phyloP scores from a whole-genome alignment of 1,139 yeast species.

The Geotrichum klebahnii region DNA sequence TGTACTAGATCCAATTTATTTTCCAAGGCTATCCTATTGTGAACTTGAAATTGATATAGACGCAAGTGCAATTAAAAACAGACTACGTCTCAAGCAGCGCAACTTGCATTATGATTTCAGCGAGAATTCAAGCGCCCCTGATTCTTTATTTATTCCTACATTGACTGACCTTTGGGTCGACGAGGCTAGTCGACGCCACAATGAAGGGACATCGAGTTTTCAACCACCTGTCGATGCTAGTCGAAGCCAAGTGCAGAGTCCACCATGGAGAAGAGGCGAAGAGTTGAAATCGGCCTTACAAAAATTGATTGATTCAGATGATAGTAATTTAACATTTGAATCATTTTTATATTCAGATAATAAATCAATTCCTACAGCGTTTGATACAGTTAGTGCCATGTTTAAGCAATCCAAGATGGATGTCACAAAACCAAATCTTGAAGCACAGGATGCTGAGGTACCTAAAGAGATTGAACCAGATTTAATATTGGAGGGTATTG shows the following conservation, averaged over 20 bases:
- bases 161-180: conserved; percentile 60
- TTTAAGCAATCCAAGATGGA: conserved; percentile 16
- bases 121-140: conserved; percentile 36
- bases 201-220: conserved; percentile 41
- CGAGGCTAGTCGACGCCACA: conserved; percentile 51
- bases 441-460: not conserved
- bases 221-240: conserved; percentile 25
- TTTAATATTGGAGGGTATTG: not conserved
- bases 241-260: conserved; percentile 7
- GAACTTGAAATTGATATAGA: conserved; percentile 66
- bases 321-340: not conserved
- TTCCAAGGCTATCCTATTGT: conserved; percentile 56
- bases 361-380: conserved; percentile 28
- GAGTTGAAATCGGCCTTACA: conserved; percentile 40
- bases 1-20: conserved; percentile 26
- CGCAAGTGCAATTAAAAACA: conserved; percentile 56
- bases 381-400: conserved; percentile 30
- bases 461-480: conserved; percentile 1
- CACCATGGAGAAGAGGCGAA: conserved; percentile 44
- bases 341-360: not conserved
- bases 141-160: conserved; percentile 13
- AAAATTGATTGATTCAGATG: conserved; percentile 25
- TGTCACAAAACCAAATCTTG: not conserved
- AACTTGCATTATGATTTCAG: conserved; percentile 50
- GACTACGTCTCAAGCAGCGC: conserved; percentile 46